These are phyloP conservation scores for Collariella sp. DNA, from an alignment of 495 filamentous ascomycete species.

Conservation along the genomic window DNA sequence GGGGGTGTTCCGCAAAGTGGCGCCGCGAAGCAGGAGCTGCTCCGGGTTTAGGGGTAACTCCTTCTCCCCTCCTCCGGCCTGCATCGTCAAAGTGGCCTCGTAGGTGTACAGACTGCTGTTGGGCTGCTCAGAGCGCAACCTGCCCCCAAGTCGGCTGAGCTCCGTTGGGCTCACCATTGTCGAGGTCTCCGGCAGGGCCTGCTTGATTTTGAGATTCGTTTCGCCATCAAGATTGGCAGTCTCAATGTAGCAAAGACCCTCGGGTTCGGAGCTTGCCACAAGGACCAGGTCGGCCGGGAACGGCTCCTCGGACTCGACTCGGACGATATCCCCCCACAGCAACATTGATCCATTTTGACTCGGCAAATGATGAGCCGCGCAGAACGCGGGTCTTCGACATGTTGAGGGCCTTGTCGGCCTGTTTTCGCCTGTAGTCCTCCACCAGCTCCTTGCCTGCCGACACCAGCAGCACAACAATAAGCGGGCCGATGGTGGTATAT, in stretches of 20 bases:
- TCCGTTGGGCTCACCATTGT: conserved; percentile 80
- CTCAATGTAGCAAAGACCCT: conserved; percentile 98
- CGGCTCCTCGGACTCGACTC: conserved; percentile 90
- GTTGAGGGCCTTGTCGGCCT: conserved; percentile 81
- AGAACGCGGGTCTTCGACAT: conserved; percentile 78
- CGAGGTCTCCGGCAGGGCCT: conserved; percentile 89
- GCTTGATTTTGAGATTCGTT: conserved; percentile 98
- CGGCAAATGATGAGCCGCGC: conserved; percentile 74
- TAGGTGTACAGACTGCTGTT: conserved; percentile 99
- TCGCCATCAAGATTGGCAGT: conserved; percentile 97
- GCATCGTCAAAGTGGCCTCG: conserved; percentile 91
- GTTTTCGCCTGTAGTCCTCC: conserved; percentile 86
- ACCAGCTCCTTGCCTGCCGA: conserved; percentile 92
- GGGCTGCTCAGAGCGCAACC: conserved; percentile 88
- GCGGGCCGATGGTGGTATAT: conserved; percentile 92
- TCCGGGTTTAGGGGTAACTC: conserved; percentile 69
- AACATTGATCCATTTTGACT: conserved; percentile 89
- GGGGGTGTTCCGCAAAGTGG: conserved; percentile 90
- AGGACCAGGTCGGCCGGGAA: conserved; percentile 94
- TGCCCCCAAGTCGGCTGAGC: conserved; percentile 76
- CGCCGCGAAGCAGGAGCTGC: conserved; percentile 74
- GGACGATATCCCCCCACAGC: conserved; percentile 87
- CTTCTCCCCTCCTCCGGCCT: conserved; percentile 89
- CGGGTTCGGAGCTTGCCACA: conserved; percentile 89
- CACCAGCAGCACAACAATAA: conserved; percentile 80